Evolutionary conservation across 805 yeast genomes (phyloP).

Genomic region (Metschnikowia vanudenii): DNA sequence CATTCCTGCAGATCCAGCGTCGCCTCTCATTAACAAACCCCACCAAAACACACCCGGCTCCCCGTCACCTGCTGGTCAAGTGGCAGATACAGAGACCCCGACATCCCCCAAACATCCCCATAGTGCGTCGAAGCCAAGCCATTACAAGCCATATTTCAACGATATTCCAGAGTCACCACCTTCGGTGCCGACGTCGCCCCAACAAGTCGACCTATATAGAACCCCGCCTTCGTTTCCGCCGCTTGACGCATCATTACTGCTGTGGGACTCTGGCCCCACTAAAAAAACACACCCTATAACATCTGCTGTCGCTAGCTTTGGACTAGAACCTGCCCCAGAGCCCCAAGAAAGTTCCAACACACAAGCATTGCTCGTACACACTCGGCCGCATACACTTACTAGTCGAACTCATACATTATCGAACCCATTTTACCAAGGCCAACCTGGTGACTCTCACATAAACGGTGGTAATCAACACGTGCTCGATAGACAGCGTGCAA

Average conservation of each 20-base stretch:
- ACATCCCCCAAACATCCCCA: neutral
- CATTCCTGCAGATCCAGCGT: slow-evolving; percentile 3
- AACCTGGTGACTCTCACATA: neutral
- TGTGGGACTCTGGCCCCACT: slow-evolving; percentile 7
- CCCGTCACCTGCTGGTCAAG: slow-evolving; percentile 13
- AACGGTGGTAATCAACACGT: neutral
- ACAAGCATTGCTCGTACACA: neutral
- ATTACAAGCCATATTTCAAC: slow-evolving; percentile 20
- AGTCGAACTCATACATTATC: neutral
- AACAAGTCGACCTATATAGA: neutral
- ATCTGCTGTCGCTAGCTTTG: slow-evolving; percentile 31
- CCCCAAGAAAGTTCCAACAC: neutral
- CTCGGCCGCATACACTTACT: neutral
- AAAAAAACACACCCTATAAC: slow-evolving; percentile 24
- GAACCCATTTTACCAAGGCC: slow-evolving; percentile 5
- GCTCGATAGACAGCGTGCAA: neutral
- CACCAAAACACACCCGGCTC: no score
- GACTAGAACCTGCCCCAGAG: neutral
- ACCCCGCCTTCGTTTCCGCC: neutral
- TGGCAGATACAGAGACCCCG: neutral
- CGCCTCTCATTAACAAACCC: no score
- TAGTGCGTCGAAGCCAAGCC: neutral
- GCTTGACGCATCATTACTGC: neutral
- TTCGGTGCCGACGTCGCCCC: slow-evolving; percentile 41
- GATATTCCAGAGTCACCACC: slow-evolving; percentile 46